These are phyloP conservation scores for Raphanus hybrid DNA, from an alignment of 441 rosid species.

Conservation along the genomic window DNA sequence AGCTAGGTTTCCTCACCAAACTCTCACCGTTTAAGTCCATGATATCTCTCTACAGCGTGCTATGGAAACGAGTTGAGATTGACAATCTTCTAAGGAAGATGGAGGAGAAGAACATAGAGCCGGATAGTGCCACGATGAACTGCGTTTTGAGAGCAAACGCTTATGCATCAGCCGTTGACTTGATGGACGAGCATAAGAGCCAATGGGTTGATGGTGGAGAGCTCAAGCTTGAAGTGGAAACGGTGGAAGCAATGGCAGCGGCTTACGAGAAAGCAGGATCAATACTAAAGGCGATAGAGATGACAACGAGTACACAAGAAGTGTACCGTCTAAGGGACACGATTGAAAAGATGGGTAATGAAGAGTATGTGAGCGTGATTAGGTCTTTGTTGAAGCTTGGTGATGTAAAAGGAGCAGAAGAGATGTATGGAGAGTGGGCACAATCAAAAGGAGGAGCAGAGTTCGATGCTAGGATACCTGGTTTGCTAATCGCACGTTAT, in stretches of 20 bases:
- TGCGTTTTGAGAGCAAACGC: neutral
- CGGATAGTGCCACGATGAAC: neutral
- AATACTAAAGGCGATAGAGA: constrained; percentile 1
- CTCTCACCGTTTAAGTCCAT: neutral
- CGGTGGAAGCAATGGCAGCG: neutral
- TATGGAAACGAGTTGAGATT: neutral
- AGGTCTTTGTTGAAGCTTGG: constrained; percentile 10
- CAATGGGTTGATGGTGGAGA: neutral
- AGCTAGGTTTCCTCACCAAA: neutral
- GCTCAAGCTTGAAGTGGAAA: constrained; percentile 2
- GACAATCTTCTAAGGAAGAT: neutral
- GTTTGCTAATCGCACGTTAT: constrained; percentile 8
- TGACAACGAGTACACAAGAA: neutral
- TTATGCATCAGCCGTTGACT: neutral
- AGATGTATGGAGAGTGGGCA: constrained; percentile 8
- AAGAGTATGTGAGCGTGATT: neutral
- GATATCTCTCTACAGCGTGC: constrained; percentile 9
- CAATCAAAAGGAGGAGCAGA: neutral
- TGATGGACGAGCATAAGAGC: neutral
- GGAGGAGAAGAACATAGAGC: constrained; percentile 2
- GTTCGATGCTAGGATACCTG: neutral
- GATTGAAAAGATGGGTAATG: neutral
- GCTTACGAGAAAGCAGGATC: constrained; percentile 16
- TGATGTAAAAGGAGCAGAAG: constrained; percentile 21
- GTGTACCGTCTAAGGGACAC: constrained; percentile 21